Percentiles rank a stretch among this genome's conserved stretches.
phyloP scores from a whole-genome alignment of 768 basidiomycete species.

The Russula olivacea region DNA sequence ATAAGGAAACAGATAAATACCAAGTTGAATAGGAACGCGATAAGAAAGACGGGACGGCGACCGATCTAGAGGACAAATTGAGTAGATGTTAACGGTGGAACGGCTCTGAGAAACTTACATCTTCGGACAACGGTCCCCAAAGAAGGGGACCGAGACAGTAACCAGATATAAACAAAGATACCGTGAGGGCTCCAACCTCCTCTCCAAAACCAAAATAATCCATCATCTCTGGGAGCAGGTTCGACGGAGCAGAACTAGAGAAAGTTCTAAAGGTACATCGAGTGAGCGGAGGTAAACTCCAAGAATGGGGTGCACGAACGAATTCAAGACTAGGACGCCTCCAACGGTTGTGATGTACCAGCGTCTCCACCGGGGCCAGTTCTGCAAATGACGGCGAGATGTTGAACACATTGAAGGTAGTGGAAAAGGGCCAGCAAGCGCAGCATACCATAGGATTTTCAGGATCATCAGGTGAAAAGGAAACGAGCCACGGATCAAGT shows the following conservation, averaged over 20 bases:
- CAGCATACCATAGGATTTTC: slow-evolving; percentile 19
- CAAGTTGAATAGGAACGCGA: slow-evolving; percentile 51
- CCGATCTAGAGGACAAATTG: slow-evolving; percentile 32
- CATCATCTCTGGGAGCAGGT: slow-evolving; percentile 41
- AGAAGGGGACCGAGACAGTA: slow-evolving; percentile 41
- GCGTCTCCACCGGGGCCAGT: slow-evolving; percentile 41
- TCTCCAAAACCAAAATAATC: slow-evolving; percentile 44
- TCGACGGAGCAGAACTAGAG: slow-evolving; percentile 54
- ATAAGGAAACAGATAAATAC: slow-evolving; percentile 30
- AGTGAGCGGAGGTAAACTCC: neutral
- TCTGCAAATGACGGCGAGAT: slow-evolving; percentile 34
- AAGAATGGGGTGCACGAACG: slow-evolving; percentile 35
- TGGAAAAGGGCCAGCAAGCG: slow-evolving; percentile 4
- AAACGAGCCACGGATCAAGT: slow-evolving; percentile 22
- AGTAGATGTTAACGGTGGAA: neutral
- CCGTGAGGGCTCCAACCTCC: slow-evolving; percentile 48
- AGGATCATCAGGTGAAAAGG: slow-evolving; percentile 14
- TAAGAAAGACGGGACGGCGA: slow-evolving; percentile 51
- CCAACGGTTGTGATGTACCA: slow-evolving; percentile 50
- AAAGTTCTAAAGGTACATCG: slow-evolving; percentile 43
- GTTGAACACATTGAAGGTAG: neutral
- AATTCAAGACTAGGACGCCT: slow-evolving; percentile 49
- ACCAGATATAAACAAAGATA: slow-evolving; percentile 64
- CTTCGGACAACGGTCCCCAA: slow-evolving; percentile 32
- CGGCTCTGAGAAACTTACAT: slow-evolving; percentile 25